phyloP scores from a whole-genome alignment of 345 rosid genomes.

The Bruguiera sexangula region DNA sequence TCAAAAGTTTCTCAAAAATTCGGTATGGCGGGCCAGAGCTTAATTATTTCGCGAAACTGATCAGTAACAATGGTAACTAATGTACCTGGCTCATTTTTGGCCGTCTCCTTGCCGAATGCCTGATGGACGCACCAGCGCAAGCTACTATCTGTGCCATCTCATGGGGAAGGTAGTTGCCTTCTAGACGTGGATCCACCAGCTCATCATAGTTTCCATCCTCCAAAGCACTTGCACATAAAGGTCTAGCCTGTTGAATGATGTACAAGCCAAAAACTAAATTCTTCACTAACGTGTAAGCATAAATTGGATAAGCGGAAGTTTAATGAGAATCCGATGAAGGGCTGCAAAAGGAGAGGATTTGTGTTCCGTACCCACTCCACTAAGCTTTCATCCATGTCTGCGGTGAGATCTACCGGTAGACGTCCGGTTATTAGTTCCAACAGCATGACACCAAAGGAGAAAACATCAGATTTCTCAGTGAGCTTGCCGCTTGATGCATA shows the following conservation, averaged over 20 bases:
- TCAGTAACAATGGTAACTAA: neutral
- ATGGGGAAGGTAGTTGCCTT: slow-evolving; percentile 38
- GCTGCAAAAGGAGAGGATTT: neutral
- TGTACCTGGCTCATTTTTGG: slow-evolving; percentile 88
- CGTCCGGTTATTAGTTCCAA: slow-evolving; percentile 81
- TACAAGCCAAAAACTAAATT: slow-evolving; percentile 8
- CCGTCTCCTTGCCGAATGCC: slow-evolving; percentile 68
- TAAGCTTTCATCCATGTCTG: slow-evolving; percentile 74
- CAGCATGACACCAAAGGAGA: slow-evolving; percentile 82
- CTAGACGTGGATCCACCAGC: slow-evolving; percentile 68
- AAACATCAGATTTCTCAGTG: slow-evolving; percentile 88
- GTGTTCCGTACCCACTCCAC: slow-evolving; percentile 70
- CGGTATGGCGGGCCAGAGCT: too few relatives aligned
- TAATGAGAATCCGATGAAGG: neutral
- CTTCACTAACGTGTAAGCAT: neutral
- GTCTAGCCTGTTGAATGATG: slow-evolving; percentile 59
- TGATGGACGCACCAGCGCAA: slow-evolving; percentile 67
- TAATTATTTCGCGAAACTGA: too few relatives aligned
- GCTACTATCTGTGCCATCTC: slow-evolving; percentile 77
- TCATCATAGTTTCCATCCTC: slow-evolving; percentile 49
- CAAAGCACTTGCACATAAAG: slow-evolving; percentile 45
- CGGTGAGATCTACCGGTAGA: slow-evolving; percentile 52
- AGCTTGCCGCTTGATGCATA: slow-evolving; percentile 89
- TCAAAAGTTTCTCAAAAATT: too few relatives aligned
- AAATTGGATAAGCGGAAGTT: neutral